A percentile compares a stretch with the other conserved stretches of the same genome.
Evolutionary conservation across 352 stramenopile genomes (phyloP).

Genomic region (Phytophthora megakarya): DNA sequence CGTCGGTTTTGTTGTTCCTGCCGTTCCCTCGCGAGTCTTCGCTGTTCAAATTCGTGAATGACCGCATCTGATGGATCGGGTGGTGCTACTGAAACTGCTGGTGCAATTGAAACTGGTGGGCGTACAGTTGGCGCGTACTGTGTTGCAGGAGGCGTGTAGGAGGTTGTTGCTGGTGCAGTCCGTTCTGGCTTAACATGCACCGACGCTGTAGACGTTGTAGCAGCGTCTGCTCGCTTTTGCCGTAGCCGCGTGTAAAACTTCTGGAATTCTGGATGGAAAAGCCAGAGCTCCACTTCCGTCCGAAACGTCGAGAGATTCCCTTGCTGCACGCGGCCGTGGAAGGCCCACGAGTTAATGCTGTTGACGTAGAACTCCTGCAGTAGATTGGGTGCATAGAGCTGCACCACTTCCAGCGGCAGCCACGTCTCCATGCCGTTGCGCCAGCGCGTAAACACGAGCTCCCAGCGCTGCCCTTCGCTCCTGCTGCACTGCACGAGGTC

Average conservation of each 20-base stretch:
- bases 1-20: conserved; percentile 19
- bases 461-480: conserved; percentile 54
- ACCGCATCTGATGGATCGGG: conserved; percentile 27
- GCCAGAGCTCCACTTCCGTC: conserved; percentile 79
- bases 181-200: conserved; percentile 36
- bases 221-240: conserved; percentile 16
- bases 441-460: conserved; percentile 75
- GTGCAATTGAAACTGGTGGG: background rate
- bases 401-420: conserved; percentile 66
- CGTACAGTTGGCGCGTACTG: conserved; percentile 3
- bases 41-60: conserved; percentile 37
- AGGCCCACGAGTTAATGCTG: conserved; percentile 76
- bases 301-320: conserved; percentile 43
- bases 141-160: background rate
- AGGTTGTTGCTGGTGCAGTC: conserved; percentile 1
- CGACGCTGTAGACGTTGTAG: background rate
- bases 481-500: conserved; percentile 70
- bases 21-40: conserved; percentile 35
- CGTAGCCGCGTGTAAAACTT: conserved; percentile 58
- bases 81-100: background rate
- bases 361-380: conserved; percentile 82
- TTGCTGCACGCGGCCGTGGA: conserved; percentile 49
- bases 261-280: conserved; percentile 71
- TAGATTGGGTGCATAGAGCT: conserved; percentile 42
- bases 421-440: conserved; percentile 68